phyloP scores from a whole-genome alignment of 345 rosid species.

The Cardamine chenopodiifolia region DNA sequence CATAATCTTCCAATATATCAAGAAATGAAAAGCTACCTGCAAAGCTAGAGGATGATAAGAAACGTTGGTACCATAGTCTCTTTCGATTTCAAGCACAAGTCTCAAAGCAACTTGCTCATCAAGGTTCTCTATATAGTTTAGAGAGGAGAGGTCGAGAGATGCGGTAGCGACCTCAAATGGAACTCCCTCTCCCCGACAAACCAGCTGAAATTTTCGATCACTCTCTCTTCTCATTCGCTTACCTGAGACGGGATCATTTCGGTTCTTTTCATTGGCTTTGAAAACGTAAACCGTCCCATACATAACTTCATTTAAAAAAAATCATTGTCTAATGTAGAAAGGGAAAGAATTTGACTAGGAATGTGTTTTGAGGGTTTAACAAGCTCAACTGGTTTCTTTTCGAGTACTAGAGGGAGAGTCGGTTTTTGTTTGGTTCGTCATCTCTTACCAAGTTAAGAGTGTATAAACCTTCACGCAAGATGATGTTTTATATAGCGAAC shows the following conservation, averaged over 20 bases:
- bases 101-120: constrained; percentile 32
- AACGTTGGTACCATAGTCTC: constrained; percentile 9
- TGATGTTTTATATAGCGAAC: no score
- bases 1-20: background rate
- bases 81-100: constrained; percentile 25
- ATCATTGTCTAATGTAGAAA: constrained; percentile 51
- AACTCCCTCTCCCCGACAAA: no score
- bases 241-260: constrained; percentile 10
- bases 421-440: no score
- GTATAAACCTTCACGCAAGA: no score
- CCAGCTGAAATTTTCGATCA: no score
- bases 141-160: constrained; percentile 35
- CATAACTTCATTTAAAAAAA: constrained; percentile 30
- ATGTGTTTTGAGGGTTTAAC: constrained; percentile 50
- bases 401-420: constrained; percentile 1
- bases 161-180: no score
- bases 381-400: constrained; percentile 4
- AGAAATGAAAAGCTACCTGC: constrained; percentile 34
- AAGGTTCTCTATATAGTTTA: constrained; percentile 47
- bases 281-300: constrained; percentile 47
- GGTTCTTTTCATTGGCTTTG: constrained; percentile 22
- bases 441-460: no score
- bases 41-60: constrained; percentile 46
- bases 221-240: no score
- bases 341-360: constrained; percentile 39